These are phyloP conservation scores for Galeopsis tetrahit DNA, from an alignment of 257 asterid genomes.

Conservation along the genomic window DNA sequence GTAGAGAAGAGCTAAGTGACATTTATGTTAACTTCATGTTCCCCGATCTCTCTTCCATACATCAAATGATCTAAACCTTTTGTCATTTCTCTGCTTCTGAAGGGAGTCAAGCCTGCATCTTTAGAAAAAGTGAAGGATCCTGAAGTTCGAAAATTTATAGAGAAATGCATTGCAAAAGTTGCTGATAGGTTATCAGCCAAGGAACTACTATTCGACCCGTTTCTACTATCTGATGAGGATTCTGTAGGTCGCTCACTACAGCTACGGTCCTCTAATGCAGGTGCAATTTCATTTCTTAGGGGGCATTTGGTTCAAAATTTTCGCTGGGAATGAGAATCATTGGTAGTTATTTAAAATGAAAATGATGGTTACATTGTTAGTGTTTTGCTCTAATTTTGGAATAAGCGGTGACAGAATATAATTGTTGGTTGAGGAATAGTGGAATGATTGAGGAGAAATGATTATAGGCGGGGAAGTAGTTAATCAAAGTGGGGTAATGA, in stretches of 20 bases:
- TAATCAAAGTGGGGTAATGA: too few relatives aligned
- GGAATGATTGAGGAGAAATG: too few relatives aligned
- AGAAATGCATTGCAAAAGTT: slow-evolving; percentile 84
- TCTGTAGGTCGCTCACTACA: slow-evolving; percentile 50
- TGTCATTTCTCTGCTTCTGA: slow-evolving; percentile 33
- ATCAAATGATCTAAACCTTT: neutral
- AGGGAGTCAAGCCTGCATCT: slow-evolving; percentile 99
- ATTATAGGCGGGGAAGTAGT: too few relatives aligned
- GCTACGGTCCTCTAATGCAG: slow-evolving; percentile 47
- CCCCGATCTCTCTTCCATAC: slow-evolving; percentile 12
- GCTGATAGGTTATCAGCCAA: slow-evolving; percentile 83
- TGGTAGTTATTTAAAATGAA: too few relatives aligned
- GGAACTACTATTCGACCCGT: slow-evolving; percentile 79
- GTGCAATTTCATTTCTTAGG: slow-evolving; percentile 29
- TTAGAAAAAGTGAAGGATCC: slow-evolving; percentile 82
- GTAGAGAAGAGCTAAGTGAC: slow-evolving; percentile 16
- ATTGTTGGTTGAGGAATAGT: too few relatives aligned
- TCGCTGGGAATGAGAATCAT: too few relatives aligned
- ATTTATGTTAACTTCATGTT: slow-evolving; percentile 24
- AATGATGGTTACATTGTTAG: too few relatives aligned
- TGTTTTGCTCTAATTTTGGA: too few relatives aligned
- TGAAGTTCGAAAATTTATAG: slow-evolving; percentile 72
- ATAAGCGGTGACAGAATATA: too few relatives aligned
- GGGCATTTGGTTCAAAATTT: too few relatives aligned
- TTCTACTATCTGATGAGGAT: slow-evolving; percentile 78